A percentile compares a stretch with the other conserved stretches of the same genome.
Evolutionary conservation across 768 basidiomycete species (phyloP).

Genomic region (Exsudoporus frostii): DNA sequence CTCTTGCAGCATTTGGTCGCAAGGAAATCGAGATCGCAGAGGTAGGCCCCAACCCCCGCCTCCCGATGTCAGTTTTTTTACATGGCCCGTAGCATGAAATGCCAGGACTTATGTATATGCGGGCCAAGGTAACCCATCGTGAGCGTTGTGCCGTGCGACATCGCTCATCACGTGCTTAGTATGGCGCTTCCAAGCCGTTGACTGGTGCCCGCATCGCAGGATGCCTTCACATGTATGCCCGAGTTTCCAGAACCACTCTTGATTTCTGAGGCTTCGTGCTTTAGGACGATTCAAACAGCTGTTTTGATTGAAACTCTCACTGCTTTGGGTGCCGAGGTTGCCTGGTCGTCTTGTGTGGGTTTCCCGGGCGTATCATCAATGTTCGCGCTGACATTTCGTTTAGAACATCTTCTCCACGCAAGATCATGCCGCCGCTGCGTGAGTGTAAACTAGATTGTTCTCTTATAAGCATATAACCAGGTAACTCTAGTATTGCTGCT

Average conservation of each 20-base stretch:
- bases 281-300: conserved; percentile 96
- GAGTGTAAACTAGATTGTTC: conserved; percentile 30
- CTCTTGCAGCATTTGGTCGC: conserved; percentile 98
- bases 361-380: not conserved
- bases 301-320: conserved; percentile 98
- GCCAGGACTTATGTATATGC: conserved; percentile 94
- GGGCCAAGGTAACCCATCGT: conserved; percentile 62
- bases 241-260: not conserved
- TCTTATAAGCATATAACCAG: not conserved
- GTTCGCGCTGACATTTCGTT: conserved; percentile 4
- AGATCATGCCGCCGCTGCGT: conserved; percentile 98
- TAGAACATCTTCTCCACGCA: conserved; percentile 99
- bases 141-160: conserved; percentile 1
- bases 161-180: conserved; percentile 42
- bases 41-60: conserved; percentile 45
- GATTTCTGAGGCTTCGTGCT: conserved; percentile 3
- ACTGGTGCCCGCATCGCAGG: conserved; percentile 95
- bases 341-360: conserved; percentile 97
- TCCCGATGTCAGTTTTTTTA: conserved; percentile 13
- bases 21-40: conserved; percentile 99
- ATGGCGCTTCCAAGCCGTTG: conserved; percentile 78
- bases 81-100: conserved; percentile 67
- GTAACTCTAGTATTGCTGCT: conserved; percentile 73
- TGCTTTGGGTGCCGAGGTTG: conserved; percentile 92
- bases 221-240: conserved; percentile 89